Conservation (phyloP, 2,329 filamentous ascomycete species). For the Emmonsia crescens region DNA sequence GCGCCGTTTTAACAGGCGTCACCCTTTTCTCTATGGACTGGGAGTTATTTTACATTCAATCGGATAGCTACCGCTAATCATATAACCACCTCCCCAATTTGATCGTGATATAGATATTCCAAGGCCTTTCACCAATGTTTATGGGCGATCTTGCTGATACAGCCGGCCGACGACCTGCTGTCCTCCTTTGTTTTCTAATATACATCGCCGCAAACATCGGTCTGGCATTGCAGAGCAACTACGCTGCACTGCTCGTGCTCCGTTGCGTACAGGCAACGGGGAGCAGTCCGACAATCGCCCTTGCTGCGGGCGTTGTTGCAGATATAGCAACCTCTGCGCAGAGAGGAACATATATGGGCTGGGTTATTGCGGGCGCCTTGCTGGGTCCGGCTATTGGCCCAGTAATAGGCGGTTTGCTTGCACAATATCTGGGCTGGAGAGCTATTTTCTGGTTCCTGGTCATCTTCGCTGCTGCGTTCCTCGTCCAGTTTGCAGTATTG, state of each 20-base stretch:
- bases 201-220: constrained; percentile 51
- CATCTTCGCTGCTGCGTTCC: constrained; percentile 39
- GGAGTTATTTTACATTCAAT: background rate
- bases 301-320: constrained; percentile 60
- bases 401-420: constrained; percentile 53
- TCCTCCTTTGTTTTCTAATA: constrained; percentile 46
- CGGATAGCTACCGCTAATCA: background rate
- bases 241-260: constrained; percentile 48
- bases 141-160: constrained; percentile 53
- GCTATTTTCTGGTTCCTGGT: constrained; percentile 59
- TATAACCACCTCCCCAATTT: constrained; percentile 18
- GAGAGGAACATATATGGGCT: constrained; percentile 61
- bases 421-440: constrained; percentile 55
- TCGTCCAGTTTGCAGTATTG: constrained; percentile 45
- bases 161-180: constrained; percentile 51
- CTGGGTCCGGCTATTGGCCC: constrained; percentile 43
- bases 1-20: too few species aligned
- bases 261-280: constrained; percentile 54
- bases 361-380: constrained; percentile 50
- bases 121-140: constrained; percentile 50
- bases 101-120: constrained; percentile 39
- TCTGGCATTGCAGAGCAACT: constrained; percentile 47
- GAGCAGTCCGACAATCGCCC: constrained; percentile 57
- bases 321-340: constrained; percentile 60
- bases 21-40: background rate